Base-by-base conservation (phyloP, 345 rosid genomes). In the Kernera saxatilis region DNA sequence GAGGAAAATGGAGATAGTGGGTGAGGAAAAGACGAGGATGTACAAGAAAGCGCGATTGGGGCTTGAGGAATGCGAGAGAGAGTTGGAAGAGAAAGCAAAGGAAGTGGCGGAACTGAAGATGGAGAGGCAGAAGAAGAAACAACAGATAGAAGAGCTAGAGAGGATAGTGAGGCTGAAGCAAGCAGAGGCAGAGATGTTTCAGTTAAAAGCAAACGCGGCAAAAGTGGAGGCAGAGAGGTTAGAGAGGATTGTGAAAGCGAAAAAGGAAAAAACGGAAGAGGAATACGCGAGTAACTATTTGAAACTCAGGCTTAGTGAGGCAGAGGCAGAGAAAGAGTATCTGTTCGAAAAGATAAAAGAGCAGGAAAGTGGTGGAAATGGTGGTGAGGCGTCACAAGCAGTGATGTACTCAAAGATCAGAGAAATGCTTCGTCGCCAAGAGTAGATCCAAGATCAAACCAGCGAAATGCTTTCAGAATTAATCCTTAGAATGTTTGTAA, bases 101-200 rank as follows among this genome's bases (percentile, higher is more conserved):
- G 97, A 92, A 79, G 85, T 62, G 65, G 71, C 87, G 19, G 99
- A 95, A 59, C 68, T 95, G 63, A 80, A 92, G 65, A 59, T 82
- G 56, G 99, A 90, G 77, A 78, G 88, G 73, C 91, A 87, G 67
- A 85, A 85, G 77, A 88, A 85, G 89, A 92, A 90, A 76, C 64
- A 71, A 21, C 98, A 95, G 80, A 78, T 95, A 41, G 99, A 95
- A 51, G 98, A 95, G 73, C 86, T 90, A 1, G 98, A 95, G 82
- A 90, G 77, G 80, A 92, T 95, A 25, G 94, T 90, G 72, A 87
- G 99, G 79, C 92, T 92, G 49, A 95, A 92, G 59, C 91, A 83
- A 76, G 98, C 98, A 12, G 99, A 92, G 80, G 96, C 99, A 2
- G 96, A 95, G 60, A 95, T 95, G 99, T 95, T 90, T 84, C 99